phyloP scores from a whole-genome alignment of 2,329 filamentous ascomycete species.

The Monilinia fructigena region DNA sequence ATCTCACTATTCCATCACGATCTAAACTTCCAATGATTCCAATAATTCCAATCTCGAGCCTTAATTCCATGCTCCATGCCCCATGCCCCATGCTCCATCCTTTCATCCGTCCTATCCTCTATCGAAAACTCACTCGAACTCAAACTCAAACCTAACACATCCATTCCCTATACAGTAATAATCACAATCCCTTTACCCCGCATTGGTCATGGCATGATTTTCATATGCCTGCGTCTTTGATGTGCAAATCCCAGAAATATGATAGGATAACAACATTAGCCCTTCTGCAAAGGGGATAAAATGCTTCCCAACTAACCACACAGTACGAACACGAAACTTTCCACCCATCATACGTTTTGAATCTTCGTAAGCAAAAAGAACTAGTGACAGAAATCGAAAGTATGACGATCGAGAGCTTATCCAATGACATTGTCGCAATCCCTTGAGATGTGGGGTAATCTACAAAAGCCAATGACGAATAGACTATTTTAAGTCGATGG shows the following conservation, averaged over 20 bases:
- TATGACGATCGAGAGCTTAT: no score
- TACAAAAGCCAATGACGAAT: no score
- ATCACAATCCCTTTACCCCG: constrained; percentile 6
- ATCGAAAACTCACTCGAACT: not conserved
- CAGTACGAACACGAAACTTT: no score
- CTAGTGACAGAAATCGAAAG: no score
- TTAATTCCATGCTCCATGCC: not conserved
- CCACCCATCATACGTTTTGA: no score
- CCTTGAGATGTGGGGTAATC: no score
- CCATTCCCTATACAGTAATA: not conserved
- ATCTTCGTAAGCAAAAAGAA: no score
- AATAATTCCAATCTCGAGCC: not conserved
- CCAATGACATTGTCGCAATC: no score
- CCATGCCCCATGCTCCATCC: no score
- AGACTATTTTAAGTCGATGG: no score
- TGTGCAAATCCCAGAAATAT: not conserved
- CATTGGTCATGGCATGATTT: constrained; percentile 3
- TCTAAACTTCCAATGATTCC: not conserved
- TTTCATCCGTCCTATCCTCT: no score
- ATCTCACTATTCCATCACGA: not conserved
- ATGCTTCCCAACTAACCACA: not conserved
- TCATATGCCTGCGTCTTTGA: not conserved
- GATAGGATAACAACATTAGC: not conserved
- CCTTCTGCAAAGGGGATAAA: not conserved
- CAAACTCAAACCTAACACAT: not conserved